A percentile compares a stretch with the other conserved stretches of the same genome.
Conservation (phyloP, 2,329 filamentous ascomycete species). For the Colletotrichum sojae region DNA sequence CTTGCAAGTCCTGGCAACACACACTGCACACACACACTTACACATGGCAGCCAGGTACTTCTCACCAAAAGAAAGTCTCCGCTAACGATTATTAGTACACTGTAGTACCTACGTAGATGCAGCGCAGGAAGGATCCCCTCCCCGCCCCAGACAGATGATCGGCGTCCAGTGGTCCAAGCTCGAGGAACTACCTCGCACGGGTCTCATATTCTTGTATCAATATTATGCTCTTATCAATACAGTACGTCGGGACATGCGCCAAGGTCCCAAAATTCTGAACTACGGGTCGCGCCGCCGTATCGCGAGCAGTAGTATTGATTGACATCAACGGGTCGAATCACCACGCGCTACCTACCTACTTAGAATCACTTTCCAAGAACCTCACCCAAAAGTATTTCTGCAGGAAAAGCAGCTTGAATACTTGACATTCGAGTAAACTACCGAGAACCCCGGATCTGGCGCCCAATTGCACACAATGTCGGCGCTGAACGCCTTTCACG, state of each 20-base stretch:
- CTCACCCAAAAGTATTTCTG: background rate
- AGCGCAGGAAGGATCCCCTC: slow-evolving; percentile 11
- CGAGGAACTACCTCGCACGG: slow-evolving; percentile 3
- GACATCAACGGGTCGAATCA: slow-evolving; percentile 1
- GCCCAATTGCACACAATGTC: slow-evolving; percentile 42
- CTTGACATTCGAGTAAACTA: background rate
- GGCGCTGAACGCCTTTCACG: slow-evolving; percentile 68
- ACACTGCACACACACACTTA: background rate
- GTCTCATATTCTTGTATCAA: slow-evolving; percentile 25
- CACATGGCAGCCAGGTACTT: slow-evolving; percentile 6
- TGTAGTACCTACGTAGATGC: slow-evolving; percentile 11
- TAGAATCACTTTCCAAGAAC: too few species aligned
- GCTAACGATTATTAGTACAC: background rate
- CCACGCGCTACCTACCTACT: background rate
- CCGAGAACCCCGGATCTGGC: background rate
- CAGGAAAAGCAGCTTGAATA: background rate
- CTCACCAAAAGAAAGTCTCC: background rate
- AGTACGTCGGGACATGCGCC: slow-evolving; percentile 19
- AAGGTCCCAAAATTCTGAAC: slow-evolving; percentile 33
- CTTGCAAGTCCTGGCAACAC: background rate
- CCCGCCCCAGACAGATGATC: slow-evolving; percentile 25
- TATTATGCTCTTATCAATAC: slow-evolving; percentile 36
- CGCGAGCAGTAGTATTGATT: background rate
- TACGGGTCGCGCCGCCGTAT: slow-evolving; percentile 13
- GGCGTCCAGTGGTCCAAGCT: slow-evolving; percentile 26